phyloP scores from a whole-genome alignment of 2,329 filamentous ascomycete species.

The Diaporthe batatas region DNA sequence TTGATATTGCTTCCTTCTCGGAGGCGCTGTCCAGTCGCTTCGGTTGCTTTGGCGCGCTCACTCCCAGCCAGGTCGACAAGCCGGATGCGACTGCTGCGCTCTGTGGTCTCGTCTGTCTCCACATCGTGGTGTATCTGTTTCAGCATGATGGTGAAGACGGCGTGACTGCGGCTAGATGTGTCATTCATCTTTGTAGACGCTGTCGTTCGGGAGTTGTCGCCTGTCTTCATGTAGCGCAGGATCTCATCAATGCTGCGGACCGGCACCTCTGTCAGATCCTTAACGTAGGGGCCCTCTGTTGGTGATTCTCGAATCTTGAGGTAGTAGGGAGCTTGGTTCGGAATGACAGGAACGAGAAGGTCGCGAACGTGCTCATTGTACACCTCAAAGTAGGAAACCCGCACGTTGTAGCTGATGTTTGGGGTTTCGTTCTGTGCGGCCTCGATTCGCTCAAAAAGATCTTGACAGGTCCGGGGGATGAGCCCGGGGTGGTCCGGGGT shows the following conservation, averaged over 20 bases:
- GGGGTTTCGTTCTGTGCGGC: constrained; percentile 81
- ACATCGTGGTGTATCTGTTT: constrained; percentile 99
- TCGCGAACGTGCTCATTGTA: constrained; percentile 99
- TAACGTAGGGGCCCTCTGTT: constrained; percentile 95
- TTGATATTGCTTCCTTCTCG: constrained; percentile 99
- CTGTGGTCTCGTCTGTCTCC: constrained; percentile 97
- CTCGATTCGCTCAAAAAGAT: constrained; percentile 94
- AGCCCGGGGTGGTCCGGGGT: constrained; percentile 86
- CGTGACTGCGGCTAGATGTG: constrained; percentile 94
- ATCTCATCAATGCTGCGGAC: constrained; percentile 91
- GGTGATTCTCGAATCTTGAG: constrained; percentile 98
- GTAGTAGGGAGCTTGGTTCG: constrained; percentile 85
- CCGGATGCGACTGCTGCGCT: constrained; percentile 92
- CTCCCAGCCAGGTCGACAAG: constrained; percentile 95
- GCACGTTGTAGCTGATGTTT: constrained; percentile 96
- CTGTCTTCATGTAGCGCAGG: constrained; percentile 88
- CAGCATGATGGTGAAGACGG: constrained; percentile 97
- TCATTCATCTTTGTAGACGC: constrained; percentile 99
- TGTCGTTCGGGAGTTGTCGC: constrained; percentile 87
- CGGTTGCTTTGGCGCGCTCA: constrained; percentile 93
- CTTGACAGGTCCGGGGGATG: constrained; percentile 95
- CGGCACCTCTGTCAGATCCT: constrained; percentile 93
- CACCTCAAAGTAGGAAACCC: constrained; percentile 98
- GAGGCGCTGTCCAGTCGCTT: constrained; percentile 90
- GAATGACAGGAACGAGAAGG: constrained; percentile 80